A percentile compares a stretch with the other conserved stretches of the same genome.
Conservation (phyloP, 2,329 filamentous ascomycete genomes). For the Bipolaris oryzae region DNA sequence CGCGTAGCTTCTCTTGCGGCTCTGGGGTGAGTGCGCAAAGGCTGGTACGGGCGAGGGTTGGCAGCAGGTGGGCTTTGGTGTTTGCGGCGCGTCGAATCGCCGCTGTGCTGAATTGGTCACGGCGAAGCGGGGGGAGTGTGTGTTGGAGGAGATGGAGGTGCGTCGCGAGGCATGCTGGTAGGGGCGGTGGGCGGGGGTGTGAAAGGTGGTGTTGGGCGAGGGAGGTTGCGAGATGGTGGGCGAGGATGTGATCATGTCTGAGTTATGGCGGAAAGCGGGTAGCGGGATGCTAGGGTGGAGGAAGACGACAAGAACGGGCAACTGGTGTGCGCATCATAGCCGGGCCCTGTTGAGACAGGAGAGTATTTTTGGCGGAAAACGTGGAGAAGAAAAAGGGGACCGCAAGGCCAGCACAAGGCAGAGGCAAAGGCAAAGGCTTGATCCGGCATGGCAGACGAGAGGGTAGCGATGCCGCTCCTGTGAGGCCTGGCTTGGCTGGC, state of each 20-base stretch:
- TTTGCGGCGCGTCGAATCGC: slow-evolving; percentile 37
- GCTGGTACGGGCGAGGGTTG: slow-evolving; percentile 34
- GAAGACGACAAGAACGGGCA: slow-evolving; percentile 10
- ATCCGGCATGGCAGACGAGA: slow-evolving; percentile 17
- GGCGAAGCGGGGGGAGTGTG: slow-evolving; percentile 44
- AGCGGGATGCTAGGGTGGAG: slow-evolving; percentile 12
- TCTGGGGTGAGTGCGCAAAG: slow-evolving; percentile 34
- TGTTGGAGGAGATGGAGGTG: slow-evolving; percentile 36
- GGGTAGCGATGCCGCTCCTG: slow-evolving; percentile 21
- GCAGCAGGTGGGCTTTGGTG: slow-evolving; percentile 26
- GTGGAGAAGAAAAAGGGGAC: slow-evolving; percentile 18
- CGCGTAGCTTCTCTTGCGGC: slow-evolving; percentile 48
- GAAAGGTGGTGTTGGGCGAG: slow-evolving; percentile 45
- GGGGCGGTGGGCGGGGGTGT: slow-evolving; percentile 36
- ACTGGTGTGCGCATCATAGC: slow-evolving; percentile 23
- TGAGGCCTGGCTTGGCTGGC: slow-evolving; percentile 15
- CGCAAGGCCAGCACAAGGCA: slow-evolving; percentile 15
- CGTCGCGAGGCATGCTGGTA: slow-evolving; percentile 43
- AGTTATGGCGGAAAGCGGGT: slow-evolving; percentile 1
- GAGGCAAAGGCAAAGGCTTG: slow-evolving; percentile 14
- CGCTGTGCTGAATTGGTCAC: slow-evolving; percentile 36
- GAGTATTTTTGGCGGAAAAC: slow-evolving; percentile 2
- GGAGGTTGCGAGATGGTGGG: slow-evolving; percentile 47
- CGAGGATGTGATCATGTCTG: slow-evolving; percentile 46
- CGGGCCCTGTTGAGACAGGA: slow-evolving; percentile 7